Evolutionary conservation across 1,284 basidiomycete genomes (phyloP), one percentile per base, ranked within the genome.

Genomic region (Apiotrichum sp.): DNA sequence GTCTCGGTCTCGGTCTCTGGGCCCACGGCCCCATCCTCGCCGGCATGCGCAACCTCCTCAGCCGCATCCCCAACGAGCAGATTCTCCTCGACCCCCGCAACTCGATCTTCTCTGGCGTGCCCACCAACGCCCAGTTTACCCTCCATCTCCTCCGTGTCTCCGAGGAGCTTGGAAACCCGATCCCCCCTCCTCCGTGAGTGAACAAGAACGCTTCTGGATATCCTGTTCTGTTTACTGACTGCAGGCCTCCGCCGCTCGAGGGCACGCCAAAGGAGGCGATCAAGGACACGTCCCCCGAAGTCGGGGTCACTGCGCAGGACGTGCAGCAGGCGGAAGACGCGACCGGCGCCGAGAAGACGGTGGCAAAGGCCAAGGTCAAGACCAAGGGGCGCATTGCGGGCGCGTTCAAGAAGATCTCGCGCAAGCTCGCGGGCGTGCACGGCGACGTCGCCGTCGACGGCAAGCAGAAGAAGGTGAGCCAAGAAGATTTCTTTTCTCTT

Each of bases 91-190:
- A 78, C 47, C 57, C 69, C 49, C 35, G 31, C 16, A 62, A 79
- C 68, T 79, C 79, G 3, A 62, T 83, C 40, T 67, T 82, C 14
- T 77, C 73, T 29, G 77, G 80, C 9, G 81, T 82, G 0, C 82
- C 82, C 3, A 83, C 82, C 47, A 80, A 83, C 59, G 80, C 81
- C 4, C 82, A 83, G 61, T 75, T 83, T 40, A 80, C 80, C 0
- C 68, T 83, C 4, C 80, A 81, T 35, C 65, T 83, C 34, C 68
- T 82, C 3, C 77, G 81, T 13, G 76, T 82, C 33, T 78, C 76
- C 6, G 81, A 83, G 61, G 72, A 71, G 0, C 58, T 69, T 35
- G 47, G 63, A 32, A 54, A 64, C 16, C 76, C 76, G 8, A 59
- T 77, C 2, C 75, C 75, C 10, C 64, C 72, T 50, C 73, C 76